Base-by-base conservation (phyloP, 371 early-diverging fungal genomes). In the Mucor piriformis region DNA sequence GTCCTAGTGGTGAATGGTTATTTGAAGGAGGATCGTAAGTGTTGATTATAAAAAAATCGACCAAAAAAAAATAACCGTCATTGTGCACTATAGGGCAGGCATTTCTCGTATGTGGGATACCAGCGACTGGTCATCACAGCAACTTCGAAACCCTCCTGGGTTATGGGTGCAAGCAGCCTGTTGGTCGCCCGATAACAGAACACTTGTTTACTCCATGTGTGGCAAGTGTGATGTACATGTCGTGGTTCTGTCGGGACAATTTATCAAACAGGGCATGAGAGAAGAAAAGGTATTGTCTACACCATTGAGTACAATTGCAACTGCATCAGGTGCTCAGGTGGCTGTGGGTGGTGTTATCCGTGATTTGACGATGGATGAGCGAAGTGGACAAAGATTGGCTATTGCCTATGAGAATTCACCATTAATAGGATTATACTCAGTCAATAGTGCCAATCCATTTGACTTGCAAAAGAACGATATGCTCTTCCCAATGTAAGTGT, bases 121-220 rank as follows among this genome's bases (percentile, higher is more conserved):
- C 11, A 46, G 57, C 35, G 55, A 55, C n/a, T 81, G 80, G 80
- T 50, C 63, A 29, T 63, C 53, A 6, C 64, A 52, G 24, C 59
- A 66, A 6, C 46, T 76, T 10, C 50, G 35, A 4, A 74, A 74
- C 44, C 74, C 79, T 38, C 63, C 79, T 18, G 79, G 79, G 29
- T 53, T 76, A 24, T 74, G 71, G 66, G 71, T 79, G 7, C 62
- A 76, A 70, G 52, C 73, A 51, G 79, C 79, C 8, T 79, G 79
- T 54, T 79, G 79, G 79, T 54, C 72, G 25, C 73, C 76, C 18
- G 73, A 79, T 53, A 76, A 69, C 21, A 46, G 48, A 25, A 74
- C 61, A 13, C 24, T 79, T 15, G 63, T 74, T 15, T 72, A 72
- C 56, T 72, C 74, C 6, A 76, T 78, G 73, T 56, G 50, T 15